These are phyloP conservation scores for Phytophthora rubi DNA, from an alignment of 352 stramenopile species.

Conservation along the genomic window DNA sequence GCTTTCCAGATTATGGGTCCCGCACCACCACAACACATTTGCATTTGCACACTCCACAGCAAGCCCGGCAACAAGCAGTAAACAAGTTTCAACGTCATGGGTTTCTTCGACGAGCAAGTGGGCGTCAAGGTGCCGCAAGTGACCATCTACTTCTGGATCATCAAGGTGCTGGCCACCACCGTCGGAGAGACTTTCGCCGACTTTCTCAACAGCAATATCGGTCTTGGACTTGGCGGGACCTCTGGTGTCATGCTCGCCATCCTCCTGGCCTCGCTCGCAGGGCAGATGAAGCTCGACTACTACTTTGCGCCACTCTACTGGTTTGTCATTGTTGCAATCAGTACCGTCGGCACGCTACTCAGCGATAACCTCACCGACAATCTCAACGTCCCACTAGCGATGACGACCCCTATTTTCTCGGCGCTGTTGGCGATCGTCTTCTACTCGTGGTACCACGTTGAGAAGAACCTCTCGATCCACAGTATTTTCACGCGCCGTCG, in stretches of 20 bases:
- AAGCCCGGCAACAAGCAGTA: not conserved
- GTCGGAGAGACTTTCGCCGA: conserved; percentile 37
- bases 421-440: conserved; percentile 24
- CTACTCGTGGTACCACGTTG: conserved; percentile 19
- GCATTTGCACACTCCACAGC: not conserved
- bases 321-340: conserved; percentile 40
- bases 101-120: conserved; percentile 24
- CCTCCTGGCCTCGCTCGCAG: conserved; percentile 16
- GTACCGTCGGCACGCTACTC: conserved; percentile 31
- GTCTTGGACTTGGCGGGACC: conserved; percentile 24
- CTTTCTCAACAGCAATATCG: conserved; percentile 28
- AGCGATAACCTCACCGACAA: conserved; percentile 39
- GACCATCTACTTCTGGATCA: conserved; percentile 34
- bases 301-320: conserved; percentile 33
- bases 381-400: conserved; percentile 20
- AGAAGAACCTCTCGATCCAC: conserved; percentile 26
- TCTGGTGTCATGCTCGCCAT: conserved; percentile 29
- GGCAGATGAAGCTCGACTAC: conserved; percentile 23
- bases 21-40: not conserved
- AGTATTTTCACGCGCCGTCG: conserved; percentile 26
- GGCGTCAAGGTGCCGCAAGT: conserved; percentile 31
- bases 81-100: conserved; percentile 6
- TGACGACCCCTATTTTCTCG: conserved; percentile 30
- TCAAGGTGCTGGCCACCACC: conserved; percentile 37
- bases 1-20: not conserved